Evolutionary conservation across 2,329 filamentous ascomycete species (phyloP), one percentile per base, ranked within the genome.

Genomic region (Fusarium caatingaense): DNA sequence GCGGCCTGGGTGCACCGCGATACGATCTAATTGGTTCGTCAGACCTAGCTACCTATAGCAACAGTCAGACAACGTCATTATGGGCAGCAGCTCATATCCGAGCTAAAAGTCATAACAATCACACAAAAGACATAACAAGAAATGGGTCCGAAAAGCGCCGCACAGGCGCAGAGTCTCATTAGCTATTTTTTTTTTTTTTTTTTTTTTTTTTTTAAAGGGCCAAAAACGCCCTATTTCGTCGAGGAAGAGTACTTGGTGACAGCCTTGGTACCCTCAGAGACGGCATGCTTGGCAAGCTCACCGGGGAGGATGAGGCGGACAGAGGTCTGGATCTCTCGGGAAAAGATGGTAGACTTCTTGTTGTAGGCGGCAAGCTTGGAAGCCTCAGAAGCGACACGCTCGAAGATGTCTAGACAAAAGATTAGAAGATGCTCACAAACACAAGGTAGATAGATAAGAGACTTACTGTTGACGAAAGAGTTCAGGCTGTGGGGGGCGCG

Each of bases 271-370:
- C 96, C 96, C 87, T 99, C 96, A 78, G 96, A 99, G 50, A 99
- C 96, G 76, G 96, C 96, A 86, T 99, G 96, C 92, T 99, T 99
- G 83, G 96, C 96, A 77, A 99, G 90, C 87, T 99, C 96, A 86
- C 96, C 96, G 48, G 96, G 96, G 57, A 99, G 92, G 85, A 99
- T 99, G 69, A 99, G 91, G 76, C 96, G 92, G 77, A 99, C 96
- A 76, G 96, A 98, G 77, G 96, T 99, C 89, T 99, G 96, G 81
- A 99, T 99, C 87, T 99, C 96, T 80, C 96, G 92, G 76, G 96
- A 98, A 57, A 95, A 98, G 86, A 99, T 99, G 82, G 96, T 99
- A 54, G 95, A 98, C 90, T 99, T 99, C 92, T 98, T 99, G 92
- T 99, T 99, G 89, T 99, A 99, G 72, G 96, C 96, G 76, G 96